Percentiles rank a stretch among this genome's conserved stretches.
These are phyloP conservation scores for Torulaspora delbrueckii DNA, from an alignment of 805 yeast species.

Conservation along the genomic window DNA sequence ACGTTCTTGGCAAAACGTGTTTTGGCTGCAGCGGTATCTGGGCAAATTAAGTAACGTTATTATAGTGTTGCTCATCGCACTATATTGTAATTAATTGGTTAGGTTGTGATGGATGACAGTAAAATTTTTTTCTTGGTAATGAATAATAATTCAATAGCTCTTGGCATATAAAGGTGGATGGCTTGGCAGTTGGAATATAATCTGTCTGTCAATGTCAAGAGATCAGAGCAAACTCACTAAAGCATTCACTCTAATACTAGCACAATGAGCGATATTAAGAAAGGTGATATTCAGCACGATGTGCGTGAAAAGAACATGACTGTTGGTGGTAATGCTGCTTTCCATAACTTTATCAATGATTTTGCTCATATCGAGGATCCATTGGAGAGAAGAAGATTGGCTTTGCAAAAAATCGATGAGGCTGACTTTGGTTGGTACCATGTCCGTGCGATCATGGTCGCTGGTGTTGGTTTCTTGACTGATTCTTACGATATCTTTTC, in stretches of 20 bases:
- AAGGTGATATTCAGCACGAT: conserved; percentile 6
- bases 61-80: background rate
- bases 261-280: conserved; percentile 6
- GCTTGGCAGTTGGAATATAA: background rate
- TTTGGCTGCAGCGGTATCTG: background rate
- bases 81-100: background rate
- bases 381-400: conserved; percentile 79
- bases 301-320: conserved; percentile 37
- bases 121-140: background rate
- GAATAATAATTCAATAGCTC: background rate
- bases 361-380: conserved; percentile 82
- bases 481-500: conserved; percentile 93
- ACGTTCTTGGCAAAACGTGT: too few relatives aligned
- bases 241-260: background rate
- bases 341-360: conserved; percentile 76
- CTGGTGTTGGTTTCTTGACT: conserved; percentile 91
- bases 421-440: conserved; percentile 81
- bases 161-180: background rate
- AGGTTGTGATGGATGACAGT: background rate
- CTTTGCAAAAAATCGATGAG: conserved; percentile 76
- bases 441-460: conserved; percentile 73
- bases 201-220: background rate
- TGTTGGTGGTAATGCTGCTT: conserved; percentile 78
- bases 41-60: background rate
- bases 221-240: background rate